Evolutionary conservation across 345 rosid genomes (phyloP), one percentile per base, ranked within the genome.

Genomic region (Eucalyptus dawsonii): DNA sequence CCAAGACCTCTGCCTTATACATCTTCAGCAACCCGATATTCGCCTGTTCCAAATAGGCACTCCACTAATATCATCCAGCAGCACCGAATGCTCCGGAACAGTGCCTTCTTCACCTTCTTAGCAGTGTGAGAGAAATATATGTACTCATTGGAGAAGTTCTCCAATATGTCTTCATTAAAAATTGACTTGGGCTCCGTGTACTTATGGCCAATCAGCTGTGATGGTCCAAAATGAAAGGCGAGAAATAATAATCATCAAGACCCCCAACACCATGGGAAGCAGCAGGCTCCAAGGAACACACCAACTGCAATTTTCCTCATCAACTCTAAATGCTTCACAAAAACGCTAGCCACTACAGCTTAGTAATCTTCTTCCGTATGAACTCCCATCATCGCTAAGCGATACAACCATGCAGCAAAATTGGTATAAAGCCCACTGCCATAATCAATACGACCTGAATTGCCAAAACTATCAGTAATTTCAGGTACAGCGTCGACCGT

Each of bases 211-310:
- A 98, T 93, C 97, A 98, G 90, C 93, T 98, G 99, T 14, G 98
- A 95, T 25, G 98, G 93, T 87, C 99, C 99, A 88, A 98, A 67
- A 98, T 94, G 88, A 95, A 98, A 3, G 99, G 98, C 94, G 96
- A 90, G 94, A 98, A 97, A 92, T 95, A 99, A 81, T 97, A 97
- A 92, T 96, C 99, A 93, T 97, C 99, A 58, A 97, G 95, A 49
- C 99, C 98, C 98, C 99, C 96, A 25, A 97, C 99, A 53, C 97
- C 99, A 50, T 96, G 99, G 8, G 98, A 97, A 17, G 99, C 99
- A 22, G 99, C 98, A 7, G 99, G 99, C 90, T 97, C 98, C 91
- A 97, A 92, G 86, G 91, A 91, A 87, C 95, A 98, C 69, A 95
- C 96, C 90, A 93, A 88, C 88, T 98, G 99, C 91, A 98, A 91